These are phyloP conservation scores for Trichosporon asahii DNA, from an alignment of 1,284 basidiomycete genomes.

Conservation along the genomic window DNA sequence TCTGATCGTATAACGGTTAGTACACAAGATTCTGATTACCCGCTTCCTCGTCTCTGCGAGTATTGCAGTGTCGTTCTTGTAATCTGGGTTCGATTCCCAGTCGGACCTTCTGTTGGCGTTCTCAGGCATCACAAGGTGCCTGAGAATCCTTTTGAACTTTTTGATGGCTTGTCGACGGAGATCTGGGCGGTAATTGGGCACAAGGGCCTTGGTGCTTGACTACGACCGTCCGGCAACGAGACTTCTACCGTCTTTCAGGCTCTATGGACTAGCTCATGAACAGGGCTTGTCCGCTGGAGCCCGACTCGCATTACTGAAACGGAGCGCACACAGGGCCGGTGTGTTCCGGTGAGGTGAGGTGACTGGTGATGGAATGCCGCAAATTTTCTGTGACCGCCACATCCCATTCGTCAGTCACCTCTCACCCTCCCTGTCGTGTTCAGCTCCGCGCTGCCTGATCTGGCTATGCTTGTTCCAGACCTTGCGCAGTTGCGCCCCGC, in stretches of 20 bases:
- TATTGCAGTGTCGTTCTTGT: not conserved
- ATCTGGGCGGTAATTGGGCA: not conserved
- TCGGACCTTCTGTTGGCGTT: not conserved
- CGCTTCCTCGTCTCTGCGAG: not conserved
- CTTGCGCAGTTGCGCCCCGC: not conserved
- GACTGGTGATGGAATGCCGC: not conserved
- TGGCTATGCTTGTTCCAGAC: not conserved
- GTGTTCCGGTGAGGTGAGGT: not conserved
- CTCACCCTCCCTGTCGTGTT: not conserved
- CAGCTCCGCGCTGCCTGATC: not conserved
- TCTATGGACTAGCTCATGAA: no score
- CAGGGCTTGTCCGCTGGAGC: no score
- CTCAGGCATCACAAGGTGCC: not conserved
- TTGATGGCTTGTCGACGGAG: not conserved
- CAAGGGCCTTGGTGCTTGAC: no score
- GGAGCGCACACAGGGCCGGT: not conserved
- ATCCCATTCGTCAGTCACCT: not conserved
- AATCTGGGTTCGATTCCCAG: slow-evolving; percentile 5
- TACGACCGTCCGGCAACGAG: no score
- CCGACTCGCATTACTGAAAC: no score
- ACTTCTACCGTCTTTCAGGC: no score
- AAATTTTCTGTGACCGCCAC: not conserved
- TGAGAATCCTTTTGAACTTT: not conserved
- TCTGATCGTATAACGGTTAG: slow-evolving; percentile 5
- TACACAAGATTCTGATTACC: not conserved